These are phyloP conservation scores for Hyparrhenia diplandra DNA, from an alignment of 176 grass and related monocot genomes.

Conservation along the genomic window DNA sequence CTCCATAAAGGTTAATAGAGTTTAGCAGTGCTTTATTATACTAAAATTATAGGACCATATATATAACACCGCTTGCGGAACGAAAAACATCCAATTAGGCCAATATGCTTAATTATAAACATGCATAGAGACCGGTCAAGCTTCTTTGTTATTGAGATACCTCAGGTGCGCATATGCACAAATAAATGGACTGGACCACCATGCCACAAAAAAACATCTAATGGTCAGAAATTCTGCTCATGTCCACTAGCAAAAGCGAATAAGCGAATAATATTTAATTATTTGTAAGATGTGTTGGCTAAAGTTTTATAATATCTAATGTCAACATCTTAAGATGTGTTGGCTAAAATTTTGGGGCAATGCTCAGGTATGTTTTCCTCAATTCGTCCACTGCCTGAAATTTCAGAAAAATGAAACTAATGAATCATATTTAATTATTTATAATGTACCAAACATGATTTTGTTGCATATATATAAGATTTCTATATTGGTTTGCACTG, in stretches of 20 bases:
- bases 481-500: too few relatives aligned
- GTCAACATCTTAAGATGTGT: too few relatives aligned
- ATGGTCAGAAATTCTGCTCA: neutral
- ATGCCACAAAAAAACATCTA: conserved; percentile 13
- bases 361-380: too few relatives aligned
- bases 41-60: neutral
- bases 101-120: neutral
- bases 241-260: neutral
- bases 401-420: too few relatives aligned
- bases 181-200: neutral
- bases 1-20: neutral
- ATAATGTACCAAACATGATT: too few relatives aligned
- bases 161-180: neutral
- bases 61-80: neutral
- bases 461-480: too few relatives aligned
- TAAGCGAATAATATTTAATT: neutral
- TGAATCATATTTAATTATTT: too few relatives aligned
- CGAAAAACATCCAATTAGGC: neutral
- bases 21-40: neutral
- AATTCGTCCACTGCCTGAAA: too few relatives aligned
- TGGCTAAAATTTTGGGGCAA: too few relatives aligned
- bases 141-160: neutral
- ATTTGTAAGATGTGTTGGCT: too few relatives aligned
- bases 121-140: neutral
- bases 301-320: too few relatives aligned